These are phyloP conservation scores for Ceratocystis variospora DNA, from an alignment of 2,329 filamentous ascomycete genomes.

Conservation along the genomic window DNA sequence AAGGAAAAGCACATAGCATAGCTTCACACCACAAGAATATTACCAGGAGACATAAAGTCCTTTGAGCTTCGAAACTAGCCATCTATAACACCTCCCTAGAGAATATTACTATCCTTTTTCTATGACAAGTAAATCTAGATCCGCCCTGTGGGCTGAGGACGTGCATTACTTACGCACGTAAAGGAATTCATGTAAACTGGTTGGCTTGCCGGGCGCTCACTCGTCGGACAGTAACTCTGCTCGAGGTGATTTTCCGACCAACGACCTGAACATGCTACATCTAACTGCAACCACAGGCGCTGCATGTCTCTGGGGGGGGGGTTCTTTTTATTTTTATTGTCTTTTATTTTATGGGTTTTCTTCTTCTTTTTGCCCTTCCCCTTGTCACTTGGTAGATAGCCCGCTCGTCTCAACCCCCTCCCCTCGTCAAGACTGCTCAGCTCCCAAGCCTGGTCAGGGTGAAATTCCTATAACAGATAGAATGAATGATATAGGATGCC, in stretches of 20 bases:
- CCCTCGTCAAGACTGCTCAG: constrained; percentile 4
- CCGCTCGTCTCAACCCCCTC: neutral
- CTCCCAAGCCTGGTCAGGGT: neutral
- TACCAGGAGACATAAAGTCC: too few species aligned
- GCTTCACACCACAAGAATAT: too few species aligned
- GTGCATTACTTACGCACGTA: too few species aligned
- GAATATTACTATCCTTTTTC: too few species aligned
- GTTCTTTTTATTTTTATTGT: neutral
- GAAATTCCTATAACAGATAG: neutral
- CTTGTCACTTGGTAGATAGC: neutral
- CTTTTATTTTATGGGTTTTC: neutral
- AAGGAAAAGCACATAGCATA: too few species aligned
- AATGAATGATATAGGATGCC: neutral
- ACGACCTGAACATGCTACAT: constrained; percentile 4
- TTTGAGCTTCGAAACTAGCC: too few species aligned
- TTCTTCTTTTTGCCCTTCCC: neutral
- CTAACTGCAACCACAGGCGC: neutral
- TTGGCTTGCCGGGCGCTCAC: neutral
- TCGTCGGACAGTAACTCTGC: neutral
- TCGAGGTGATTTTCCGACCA: neutral
- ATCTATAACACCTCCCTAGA: too few species aligned
- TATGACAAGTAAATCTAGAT: too few species aligned
- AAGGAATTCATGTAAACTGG: too few species aligned
- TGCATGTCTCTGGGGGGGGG: neutral
- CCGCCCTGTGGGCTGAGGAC: too few species aligned